phyloP scores from a whole-genome alignment of 2,329 filamentous ascomycete species.

The Trichoderma semiorbis region DNA sequence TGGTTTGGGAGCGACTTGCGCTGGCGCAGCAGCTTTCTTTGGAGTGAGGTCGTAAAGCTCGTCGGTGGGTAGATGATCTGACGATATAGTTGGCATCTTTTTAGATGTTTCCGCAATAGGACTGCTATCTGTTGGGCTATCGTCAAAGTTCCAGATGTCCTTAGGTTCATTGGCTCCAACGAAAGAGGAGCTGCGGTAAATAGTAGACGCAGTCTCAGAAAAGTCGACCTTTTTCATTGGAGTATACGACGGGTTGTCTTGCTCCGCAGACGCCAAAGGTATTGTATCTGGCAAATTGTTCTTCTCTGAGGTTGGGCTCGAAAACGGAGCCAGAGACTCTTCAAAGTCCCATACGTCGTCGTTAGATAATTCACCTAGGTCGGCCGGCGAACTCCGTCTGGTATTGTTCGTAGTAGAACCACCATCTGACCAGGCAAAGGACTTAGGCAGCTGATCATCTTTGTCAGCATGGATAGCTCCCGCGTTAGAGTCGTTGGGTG shows the following conservation, averaged over 20 bases:
- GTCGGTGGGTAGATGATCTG: slow-evolving; percentile 27
- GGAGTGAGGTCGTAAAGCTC: slow-evolving; percentile 29
- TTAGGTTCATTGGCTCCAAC: slow-evolving; percentile 9
- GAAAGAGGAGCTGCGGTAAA: slow-evolving; percentile 32
- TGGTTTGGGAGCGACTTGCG: too few relatives aligned
- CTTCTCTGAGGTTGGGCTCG: slow-evolving; percentile 26
- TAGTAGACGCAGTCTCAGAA: slow-evolving; percentile 36
- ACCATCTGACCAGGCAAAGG: slow-evolving; percentile 31
- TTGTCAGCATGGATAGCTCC: background rate
- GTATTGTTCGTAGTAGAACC: slow-evolving; percentile 26
- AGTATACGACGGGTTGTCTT: background rate
- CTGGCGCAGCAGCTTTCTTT: too few relatives aligned
- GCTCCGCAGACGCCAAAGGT: background rate
- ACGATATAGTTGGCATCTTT: background rate
- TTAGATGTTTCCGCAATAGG: background rate
- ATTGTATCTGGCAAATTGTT: slow-evolving; percentile 32
- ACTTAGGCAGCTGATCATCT: background rate
- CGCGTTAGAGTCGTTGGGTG: background rate
- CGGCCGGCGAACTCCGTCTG: slow-evolving; percentile 31
- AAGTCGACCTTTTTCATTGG: slow-evolving; percentile 27
- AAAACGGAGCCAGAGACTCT: slow-evolving; percentile 25
- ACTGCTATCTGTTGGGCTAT: slow-evolving; percentile 15
- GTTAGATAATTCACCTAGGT: slow-evolving; percentile 15
- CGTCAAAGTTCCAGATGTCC: slow-evolving; percentile 21
- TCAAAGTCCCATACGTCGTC: slow-evolving; percentile 26